Conservation (phyloP, 2,329 filamentous ascomycete genomes). For the Botrytis hyacinthi region DNA sequence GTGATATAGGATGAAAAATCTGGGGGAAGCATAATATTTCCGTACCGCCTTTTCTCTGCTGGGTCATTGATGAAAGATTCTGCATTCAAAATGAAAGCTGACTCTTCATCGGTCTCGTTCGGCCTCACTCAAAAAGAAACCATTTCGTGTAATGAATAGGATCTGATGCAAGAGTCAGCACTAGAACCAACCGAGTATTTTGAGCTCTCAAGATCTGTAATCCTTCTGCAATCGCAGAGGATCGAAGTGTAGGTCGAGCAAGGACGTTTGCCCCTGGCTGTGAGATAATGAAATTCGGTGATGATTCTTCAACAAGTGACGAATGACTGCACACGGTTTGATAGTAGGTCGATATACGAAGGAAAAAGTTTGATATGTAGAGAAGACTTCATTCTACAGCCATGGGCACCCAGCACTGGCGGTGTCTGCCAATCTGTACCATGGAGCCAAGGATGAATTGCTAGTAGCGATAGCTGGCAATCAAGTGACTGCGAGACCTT, state of each 20-base stretch:
- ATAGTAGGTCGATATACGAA: neutral
- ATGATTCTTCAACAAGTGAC: neutral
- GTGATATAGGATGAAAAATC: slow-evolving; percentile 8
- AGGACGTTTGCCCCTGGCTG: neutral
- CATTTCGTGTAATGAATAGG: neutral
- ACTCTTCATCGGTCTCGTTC: slow-evolving; percentile 1
- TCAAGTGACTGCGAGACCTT: neutral
- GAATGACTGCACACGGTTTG: neutral
- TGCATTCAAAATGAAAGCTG: slow-evolving; percentile 10
- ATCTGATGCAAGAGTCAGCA: slow-evolving; percentile 5
- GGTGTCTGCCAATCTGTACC: neutral
- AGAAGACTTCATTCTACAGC: neutral
- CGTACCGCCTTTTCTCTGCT: neutral
- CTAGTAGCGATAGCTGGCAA: neutral
- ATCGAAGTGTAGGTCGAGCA: neutral
- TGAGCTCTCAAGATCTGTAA: neutral
- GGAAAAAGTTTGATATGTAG: neutral
- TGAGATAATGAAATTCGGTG: neutral
- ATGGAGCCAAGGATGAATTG: neutral
- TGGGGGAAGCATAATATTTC: slow-evolving; percentile 1
- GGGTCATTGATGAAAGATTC: neutral
- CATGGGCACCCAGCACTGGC: neutral
- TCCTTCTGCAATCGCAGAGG: slow-evolving; percentile 1
- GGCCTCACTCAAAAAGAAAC: neutral
- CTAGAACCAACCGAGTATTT: neutral